Evolutionary conservation across 768 basidiomycete genomes (phyloP).

Genomic region (Auriculariales sp.): DNA sequence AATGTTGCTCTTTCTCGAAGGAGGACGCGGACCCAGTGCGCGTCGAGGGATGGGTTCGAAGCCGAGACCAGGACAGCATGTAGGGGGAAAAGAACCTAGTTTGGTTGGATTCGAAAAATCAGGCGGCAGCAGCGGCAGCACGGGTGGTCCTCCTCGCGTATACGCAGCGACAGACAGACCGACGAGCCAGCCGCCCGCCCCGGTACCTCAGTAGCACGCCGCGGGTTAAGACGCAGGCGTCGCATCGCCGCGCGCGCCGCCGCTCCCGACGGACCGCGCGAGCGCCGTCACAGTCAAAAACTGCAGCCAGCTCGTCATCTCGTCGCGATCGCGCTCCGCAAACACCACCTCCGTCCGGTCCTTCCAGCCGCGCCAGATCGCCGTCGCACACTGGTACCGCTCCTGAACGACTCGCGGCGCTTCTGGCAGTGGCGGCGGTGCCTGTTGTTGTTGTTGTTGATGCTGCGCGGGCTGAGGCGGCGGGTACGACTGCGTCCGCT

Average conservation of each 20-base stretch:
- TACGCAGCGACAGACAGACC: too few relatives aligned
- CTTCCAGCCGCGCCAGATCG: constrained; percentile 55
- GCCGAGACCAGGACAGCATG: too few relatives aligned
- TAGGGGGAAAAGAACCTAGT: too few relatives aligned
- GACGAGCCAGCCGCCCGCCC: too few relatives aligned
- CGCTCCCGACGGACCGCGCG: neutral
- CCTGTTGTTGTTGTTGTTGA: too few relatives aligned
- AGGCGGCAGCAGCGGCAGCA: neutral
- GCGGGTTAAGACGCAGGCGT: neutral
- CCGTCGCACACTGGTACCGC: constrained; percentile 61
- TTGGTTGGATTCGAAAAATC: neutral
- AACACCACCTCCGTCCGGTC: constrained; percentile 53
- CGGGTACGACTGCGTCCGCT: too few relatives aligned
- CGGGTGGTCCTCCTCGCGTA: neutral
- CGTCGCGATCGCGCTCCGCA: constrained; percentile 42
- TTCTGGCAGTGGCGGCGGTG: too few relatives aligned
- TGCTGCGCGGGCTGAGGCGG: too few relatives aligned
- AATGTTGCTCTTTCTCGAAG: too few relatives aligned
- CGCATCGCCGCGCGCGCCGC: neutral
- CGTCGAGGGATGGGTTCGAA: too few relatives aligned
- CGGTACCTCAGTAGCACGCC: neutral
- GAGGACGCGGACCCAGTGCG: too few relatives aligned
- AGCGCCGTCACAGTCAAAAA: constrained; percentile 60
- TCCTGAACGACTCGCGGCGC: constrained; percentile 40
- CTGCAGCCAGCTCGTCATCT: constrained; percentile 69